Percentiles rank a stretch among this genome's conserved stretches.
These are phyloP conservation scores for Colletotrichum magnum DNA, from an alignment of 2,329 filamentous ascomycete species.

Conservation along the genomic window DNA sequence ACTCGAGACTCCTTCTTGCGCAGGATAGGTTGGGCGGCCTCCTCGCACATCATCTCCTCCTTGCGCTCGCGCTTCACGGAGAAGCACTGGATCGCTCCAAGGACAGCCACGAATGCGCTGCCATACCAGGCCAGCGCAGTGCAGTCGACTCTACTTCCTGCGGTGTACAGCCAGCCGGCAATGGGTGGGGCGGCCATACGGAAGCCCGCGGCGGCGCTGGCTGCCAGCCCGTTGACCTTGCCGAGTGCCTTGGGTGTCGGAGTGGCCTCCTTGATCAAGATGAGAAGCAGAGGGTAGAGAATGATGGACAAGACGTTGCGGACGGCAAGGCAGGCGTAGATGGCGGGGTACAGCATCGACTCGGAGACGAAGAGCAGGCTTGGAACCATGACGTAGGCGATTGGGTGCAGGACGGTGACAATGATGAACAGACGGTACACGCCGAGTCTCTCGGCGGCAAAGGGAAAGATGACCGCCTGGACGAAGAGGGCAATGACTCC, in stretches of 20 bases:
- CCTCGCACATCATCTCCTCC: slow-evolving; percentile 19
- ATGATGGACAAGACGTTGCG: slow-evolving; percentile 74
- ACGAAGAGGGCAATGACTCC: slow-evolving; percentile 72
- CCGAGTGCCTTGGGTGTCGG: slow-evolving; percentile 70
- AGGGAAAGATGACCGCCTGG: slow-evolving; percentile 73
- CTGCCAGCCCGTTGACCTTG: slow-evolving; percentile 76
- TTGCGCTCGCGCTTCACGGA: slow-evolving; percentile 56
- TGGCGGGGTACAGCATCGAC: slow-evolving; percentile 65
- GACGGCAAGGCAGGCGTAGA: slow-evolving; percentile 70
- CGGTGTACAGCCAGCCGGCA: slow-evolving; percentile 73
- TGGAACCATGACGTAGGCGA: slow-evolving; percentile 73
- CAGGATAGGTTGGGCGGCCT: slow-evolving; percentile 28
- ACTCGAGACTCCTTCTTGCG: slow-evolving; percentile 36
- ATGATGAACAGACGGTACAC: slow-evolving; percentile 72
- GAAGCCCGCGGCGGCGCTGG: slow-evolving; percentile 75
- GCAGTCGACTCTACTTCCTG: slow-evolving; percentile 71
- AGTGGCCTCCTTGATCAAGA: slow-evolving; percentile 77
- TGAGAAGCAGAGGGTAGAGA: slow-evolving; percentile 76
- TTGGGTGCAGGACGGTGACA: slow-evolving; percentile 72
- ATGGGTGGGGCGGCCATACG: slow-evolving; percentile 77
- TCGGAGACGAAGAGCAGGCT: slow-evolving; percentile 69
- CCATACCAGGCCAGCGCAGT: slow-evolving; percentile 76
- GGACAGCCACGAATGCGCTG: slow-evolving; percentile 67
- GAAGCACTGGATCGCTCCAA: slow-evolving; percentile 74
- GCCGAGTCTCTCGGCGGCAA: slow-evolving; percentile 70